Conservation (phyloP, 495 filamentous ascomycete species). For the Melanomma pulvis-pyrius region DNA sequence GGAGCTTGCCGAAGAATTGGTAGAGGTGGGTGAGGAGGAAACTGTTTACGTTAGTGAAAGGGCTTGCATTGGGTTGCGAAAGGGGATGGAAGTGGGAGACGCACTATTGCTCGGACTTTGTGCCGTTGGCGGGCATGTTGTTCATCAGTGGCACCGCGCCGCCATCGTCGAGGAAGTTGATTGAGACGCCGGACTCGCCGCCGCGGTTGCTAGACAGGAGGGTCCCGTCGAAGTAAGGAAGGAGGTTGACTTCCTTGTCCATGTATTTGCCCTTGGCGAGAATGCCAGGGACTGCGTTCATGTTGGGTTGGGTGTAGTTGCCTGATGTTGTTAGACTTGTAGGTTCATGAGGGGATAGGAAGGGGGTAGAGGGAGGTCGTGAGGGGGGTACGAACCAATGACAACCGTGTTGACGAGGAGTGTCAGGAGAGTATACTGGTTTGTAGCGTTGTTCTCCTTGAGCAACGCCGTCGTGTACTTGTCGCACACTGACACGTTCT, state of each 20-base stretch:
- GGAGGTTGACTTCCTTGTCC: slow-evolving; percentile 54
- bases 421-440: slow-evolving; percentile 55
- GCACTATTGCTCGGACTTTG: slow-evolving; percentile 52
- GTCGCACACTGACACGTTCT: slow-evolving; percentile 58
- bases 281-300: slow-evolving; percentile 55
- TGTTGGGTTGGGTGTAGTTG: slow-evolving; percentile 56
- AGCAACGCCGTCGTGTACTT: slow-evolving; percentile 58
- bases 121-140: slow-evolving; percentile 54
- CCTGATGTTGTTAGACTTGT: neutral
- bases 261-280: slow-evolving; percentile 50
- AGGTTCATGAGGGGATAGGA: too few species aligned
- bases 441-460: slow-evolving; percentile 56
- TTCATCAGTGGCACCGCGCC: slow-evolving; percentile 54
- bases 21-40: slow-evolving; percentile 60
- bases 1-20: slow-evolving; percentile 56
- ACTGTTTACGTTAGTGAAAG: slow-evolving; percentile 38
- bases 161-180: slow-evolving; percentile 61
- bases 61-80: neutral
- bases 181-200: slow-evolving; percentile 42
- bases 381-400: slow-evolving; percentile 44
- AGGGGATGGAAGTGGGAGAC: slow-evolving; percentile 15
- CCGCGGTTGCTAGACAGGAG: slow-evolving; percentile 53
- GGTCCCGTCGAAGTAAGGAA: slow-evolving; percentile 57
- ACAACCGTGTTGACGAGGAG: slow-evolving; percentile 60
- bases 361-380: neutral